phyloP scores from a whole-genome alignment of 257 asterid species.

The Solanum boliviense region DNA sequence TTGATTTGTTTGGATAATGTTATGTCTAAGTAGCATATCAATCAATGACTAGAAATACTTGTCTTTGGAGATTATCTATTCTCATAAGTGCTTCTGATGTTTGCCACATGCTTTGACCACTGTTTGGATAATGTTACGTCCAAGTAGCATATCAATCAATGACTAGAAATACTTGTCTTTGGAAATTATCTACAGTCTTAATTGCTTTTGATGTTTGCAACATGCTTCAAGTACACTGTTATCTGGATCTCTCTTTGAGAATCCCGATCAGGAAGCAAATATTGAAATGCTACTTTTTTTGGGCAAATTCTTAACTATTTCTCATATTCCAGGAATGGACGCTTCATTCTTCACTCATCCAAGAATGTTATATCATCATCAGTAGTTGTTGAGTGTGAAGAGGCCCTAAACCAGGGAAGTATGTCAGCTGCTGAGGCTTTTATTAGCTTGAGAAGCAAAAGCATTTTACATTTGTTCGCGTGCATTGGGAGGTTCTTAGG shows the following conservation, averaged over 20 bases:
- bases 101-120: background rate
- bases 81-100: background rate
- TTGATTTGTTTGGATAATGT: background rate
- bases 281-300: background rate
- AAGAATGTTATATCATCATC: conserved; percentile 62
- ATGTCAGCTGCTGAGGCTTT: conserved; percentile 69
- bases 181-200: background rate
- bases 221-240: background rate
- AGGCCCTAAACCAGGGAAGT: conserved; percentile 83
- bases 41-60: background rate
- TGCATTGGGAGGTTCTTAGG: conserved; percentile 91
- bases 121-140: background rate
- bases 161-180: background rate
- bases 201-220: background rate
- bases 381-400: conserved; percentile 75
- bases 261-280: background rate
- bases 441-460: conserved; percentile 66
- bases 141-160: background rate
- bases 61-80: background rate
- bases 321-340: conserved; percentile 70
- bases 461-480: conserved; percentile 84
- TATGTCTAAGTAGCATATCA: background rate
- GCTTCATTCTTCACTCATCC: conserved; percentile 71
- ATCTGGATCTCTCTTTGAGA: background rate
- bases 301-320: conserved; percentile 5